Base-by-base conservation (phyloP, 495 filamentous ascomycete genomes). In the Daldinia childiae region DNA sequence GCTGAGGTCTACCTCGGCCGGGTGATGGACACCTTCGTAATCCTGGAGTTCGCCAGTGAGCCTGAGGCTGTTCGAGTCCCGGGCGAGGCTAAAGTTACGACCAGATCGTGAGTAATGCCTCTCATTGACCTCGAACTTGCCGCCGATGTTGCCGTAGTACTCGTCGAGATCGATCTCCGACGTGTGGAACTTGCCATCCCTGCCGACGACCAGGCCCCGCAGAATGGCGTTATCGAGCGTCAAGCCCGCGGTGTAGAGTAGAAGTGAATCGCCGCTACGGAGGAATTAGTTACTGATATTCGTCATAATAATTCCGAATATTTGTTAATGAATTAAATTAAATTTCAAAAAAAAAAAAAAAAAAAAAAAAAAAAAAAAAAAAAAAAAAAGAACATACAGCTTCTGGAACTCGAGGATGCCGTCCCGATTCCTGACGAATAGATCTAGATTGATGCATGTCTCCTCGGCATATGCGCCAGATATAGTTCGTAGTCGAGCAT, bases 111-210 rank as follows among this genome's bases (percentile, higher is more conserved):
- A 72, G 36, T 62, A 72, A 39, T 62, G 58, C 14, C 59, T 27
- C 57, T 62, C 58, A 14, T 43, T 59, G 39, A 58, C 52, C 59
- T 67, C 69, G 55, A 72, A 72, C 54, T 58, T 63, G 52, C 69
- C 64, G 41, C 54, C 54, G 12, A 63, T 72, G 63, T 72, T 72
- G 69, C 69, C 69, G 69, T 54, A 62, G 34, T 63, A 38, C 41
- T 72, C 58, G 69, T 72, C 69, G 26, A 72, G 69, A 38, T 72
- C 48, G 45, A 72, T 45, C 54, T 66, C 59, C n/a, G 69, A 72
- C 17, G 45, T 17, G 43, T 54, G 41, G 36, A 67, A 66, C 54
- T 67, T 58, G 58, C 69, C 69, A 41, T 72, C 64, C 30, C 58
- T 64, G 34, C 69, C 69, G 52, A 67, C 51, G 51, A 64, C 69